These are phyloP conservation scores for Calophaca sinica DNA, from an alignment of 306 rosid species.

Conservation along the genomic window DNA sequence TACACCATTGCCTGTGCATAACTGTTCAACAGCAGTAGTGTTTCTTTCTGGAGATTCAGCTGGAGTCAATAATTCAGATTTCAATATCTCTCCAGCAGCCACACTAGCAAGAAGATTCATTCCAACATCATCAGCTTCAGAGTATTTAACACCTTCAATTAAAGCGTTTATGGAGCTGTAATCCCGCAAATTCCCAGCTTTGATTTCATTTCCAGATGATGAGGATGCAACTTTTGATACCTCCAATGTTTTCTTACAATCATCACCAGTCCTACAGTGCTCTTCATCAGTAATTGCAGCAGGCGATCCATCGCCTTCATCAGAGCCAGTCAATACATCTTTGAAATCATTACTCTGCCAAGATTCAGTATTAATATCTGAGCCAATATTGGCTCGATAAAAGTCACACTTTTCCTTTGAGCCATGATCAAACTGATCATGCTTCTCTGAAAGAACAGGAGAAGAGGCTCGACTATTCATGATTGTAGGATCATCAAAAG, in stretches of 20 bases:
- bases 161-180: slow-evolving; percentile 79
- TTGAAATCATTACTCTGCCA: slow-evolving; percentile 66
- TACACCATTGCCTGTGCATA: slow-evolving; percentile 52
- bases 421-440: slow-evolving; percentile 62
- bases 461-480: slow-evolving; percentile 66
- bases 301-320: slow-evolving; percentile 63
- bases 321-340: slow-evolving; percentile 63
- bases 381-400: slow-evolving; percentile 52
- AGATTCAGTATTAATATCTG: slow-evolving; percentile 56
- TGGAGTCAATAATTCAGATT: slow-evolving; percentile 58
- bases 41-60: slow-evolving; percentile 67
- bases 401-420: slow-evolving; percentile 58
- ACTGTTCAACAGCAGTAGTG: slow-evolving; percentile 52
- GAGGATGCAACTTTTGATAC: slow-evolving; percentile 59
- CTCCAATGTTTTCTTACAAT: slow-evolving; percentile 54
- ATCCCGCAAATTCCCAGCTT: slow-evolving; percentile 62
- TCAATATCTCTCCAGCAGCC: slow-evolving; percentile 80
- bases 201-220: slow-evolving; percentile 56
- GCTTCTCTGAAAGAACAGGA: slow-evolving; percentile 61
- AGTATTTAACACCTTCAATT: slow-evolving; percentile 80
- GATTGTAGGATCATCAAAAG: slow-evolving; percentile 62
- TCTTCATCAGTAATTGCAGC: slow-evolving; percentile 27
- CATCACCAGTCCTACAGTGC: slow-evolving; percentile 30
- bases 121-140: slow-evolving; percentile 85
- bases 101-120: slow-evolving; percentile 97